Conservation (phyloP, 345 rosid species). For the Arabidopsis thaliana region DNA sequence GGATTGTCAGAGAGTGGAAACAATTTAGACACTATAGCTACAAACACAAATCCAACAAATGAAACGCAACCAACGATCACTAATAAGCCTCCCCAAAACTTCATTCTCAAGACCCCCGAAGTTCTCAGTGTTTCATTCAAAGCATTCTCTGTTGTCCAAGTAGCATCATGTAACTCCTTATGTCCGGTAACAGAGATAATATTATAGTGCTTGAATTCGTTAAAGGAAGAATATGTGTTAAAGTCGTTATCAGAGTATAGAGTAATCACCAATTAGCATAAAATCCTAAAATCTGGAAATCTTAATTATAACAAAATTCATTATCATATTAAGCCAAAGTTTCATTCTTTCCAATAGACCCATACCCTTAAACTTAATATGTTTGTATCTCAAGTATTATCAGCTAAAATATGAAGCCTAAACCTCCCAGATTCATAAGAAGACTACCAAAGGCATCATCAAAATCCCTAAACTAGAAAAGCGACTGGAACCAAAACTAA, state of each 20-base stretch:
- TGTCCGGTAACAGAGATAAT: not conserved
- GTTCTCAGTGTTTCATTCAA: not conserved
- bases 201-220: not conserved
- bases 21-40: conserved; percentile 23
- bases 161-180: not conserved
- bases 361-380: not conserved
- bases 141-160: not conserved
- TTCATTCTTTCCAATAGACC: not conserved
- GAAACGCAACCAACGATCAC: conserved; percentile 30
- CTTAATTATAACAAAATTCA: not conserved
- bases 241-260: not conserved
- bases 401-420: not conserved
- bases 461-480: not conserved
- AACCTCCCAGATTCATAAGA: not conserved
- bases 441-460: not conserved
- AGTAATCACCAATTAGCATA: not conserved
- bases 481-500: not conserved
- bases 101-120: conserved; percentile 11
- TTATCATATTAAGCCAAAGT: not conserved
- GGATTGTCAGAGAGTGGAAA: conserved; percentile 34
- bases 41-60: conserved; percentile 31
- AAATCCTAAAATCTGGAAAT: not conserved
- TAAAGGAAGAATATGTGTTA: not conserved
- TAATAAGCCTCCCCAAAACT: conserved; percentile 36
- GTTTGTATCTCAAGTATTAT: not conserved